Conservation (phyloP, 2,329 filamentous ascomycete species). For the Dothidotthia symphoricarpi region DNA sequence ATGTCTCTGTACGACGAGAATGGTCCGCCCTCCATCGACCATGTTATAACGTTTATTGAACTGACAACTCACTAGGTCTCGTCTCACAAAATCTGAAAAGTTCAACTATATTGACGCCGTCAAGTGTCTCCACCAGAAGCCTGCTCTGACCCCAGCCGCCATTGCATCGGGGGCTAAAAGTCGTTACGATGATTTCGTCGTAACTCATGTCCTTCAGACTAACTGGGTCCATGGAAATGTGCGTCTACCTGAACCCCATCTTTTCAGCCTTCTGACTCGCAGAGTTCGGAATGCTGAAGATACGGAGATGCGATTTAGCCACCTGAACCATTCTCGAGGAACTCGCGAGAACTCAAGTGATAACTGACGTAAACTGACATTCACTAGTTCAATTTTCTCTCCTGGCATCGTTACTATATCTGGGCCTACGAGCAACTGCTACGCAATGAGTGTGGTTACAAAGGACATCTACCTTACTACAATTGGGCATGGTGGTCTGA, state of each 20-base stretch:
- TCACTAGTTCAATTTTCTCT: conserved; percentile 31
- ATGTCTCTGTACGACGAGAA: conserved; percentile 44
- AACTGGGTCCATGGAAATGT: conserved; percentile 31
- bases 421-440: conserved; percentile 46
- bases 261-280: too few species aligned
- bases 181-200: conserved; percentile 36
- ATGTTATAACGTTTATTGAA: too few species aligned
- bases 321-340: too few species aligned
- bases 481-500: conserved; percentile 53
- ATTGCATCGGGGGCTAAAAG: conserved; percentile 25
- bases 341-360: too few species aligned
- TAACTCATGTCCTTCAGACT: conserved; percentile 34
- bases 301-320: too few species aligned
- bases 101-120: conserved; percentile 32
- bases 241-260: conserved; percentile 3
- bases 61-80: conserved; percentile 15
- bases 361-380: conserved; percentile 2
- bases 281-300: too few species aligned
- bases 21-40: conserved; percentile 34
- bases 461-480: conserved; percentile 49
- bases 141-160: conserved; percentile 18
- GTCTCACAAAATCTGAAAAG: conserved; percentile 19
- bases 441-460: conserved; percentile 45
- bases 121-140: conserved; percentile 25
- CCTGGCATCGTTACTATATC: conserved; percentile 46